Evolutionary conservation across 2,329 filamentous ascomycete species (phyloP), one percentile per base, ranked within the genome.

Genomic region (Arthrobotrys musiformis): DNA sequence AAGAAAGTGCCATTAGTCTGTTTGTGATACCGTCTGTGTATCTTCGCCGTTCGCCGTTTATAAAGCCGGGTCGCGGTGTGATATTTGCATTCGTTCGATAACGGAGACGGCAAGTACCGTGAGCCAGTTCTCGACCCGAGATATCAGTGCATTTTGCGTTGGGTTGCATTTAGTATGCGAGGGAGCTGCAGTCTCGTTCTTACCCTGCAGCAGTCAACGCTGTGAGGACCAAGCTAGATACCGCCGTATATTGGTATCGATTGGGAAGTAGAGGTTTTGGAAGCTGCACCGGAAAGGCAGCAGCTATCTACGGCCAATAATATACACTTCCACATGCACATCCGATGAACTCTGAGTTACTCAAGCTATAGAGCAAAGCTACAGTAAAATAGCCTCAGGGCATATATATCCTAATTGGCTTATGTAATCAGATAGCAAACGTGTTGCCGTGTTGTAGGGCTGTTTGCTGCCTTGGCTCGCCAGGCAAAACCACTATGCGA

Each of bases 381-480:
- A 40, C 30, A 4, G 5, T 4, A 33, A 33, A 5, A 4, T 33
- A 5, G 30, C 9, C 5, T 33, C 30, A 33, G 30, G 30, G 30
- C 9, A 9, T 33, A 33, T 33, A 33, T 33, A 9, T 33, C 30
- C 30, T 33, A 5, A 9, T 4, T 33, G 30, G 33, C 33, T 13
- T 5, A 13, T 35, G 33, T 13, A 35, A 13, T 35, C 6, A 13
- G 33, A 13, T n/a, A n/a, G 9, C 30, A 33, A 33, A 42, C 19
- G 40, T 44, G 58, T 62, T 62, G 58, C 8, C n/a, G 58, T 46
- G 58, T 62, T 62, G 58, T 37, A 4, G 1, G 1, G 8, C n/a
- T 46, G 48, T 68, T 52, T 70, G 66, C 48, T 28, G 54, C 17
- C 42, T 50, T 35, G 42, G 24, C 48, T 28, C 17, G 40, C 24